Percentiles rank a stretch among this genome's conserved stretches.
phyloP scores from a whole-genome alignment of 352 stramenopile genomes.

The Phytophthora lateralis region DNA sequence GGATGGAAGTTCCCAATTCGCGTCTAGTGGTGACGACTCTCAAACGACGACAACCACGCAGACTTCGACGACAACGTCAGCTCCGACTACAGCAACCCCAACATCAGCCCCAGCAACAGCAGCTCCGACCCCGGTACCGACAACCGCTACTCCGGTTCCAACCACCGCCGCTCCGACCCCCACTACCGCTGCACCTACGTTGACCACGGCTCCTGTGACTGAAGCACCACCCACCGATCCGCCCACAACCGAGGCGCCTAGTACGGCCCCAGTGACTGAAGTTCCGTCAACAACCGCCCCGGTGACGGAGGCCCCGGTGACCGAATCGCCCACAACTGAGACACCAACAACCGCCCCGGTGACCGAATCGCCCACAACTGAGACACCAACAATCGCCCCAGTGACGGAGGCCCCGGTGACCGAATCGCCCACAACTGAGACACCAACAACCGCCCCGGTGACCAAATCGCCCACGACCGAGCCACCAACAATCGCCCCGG shows the following conservation, averaged over 20 bases:
- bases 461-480: constrained; percentile 1
- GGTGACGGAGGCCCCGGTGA: too few relatives aligned
- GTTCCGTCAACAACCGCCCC: too few relatives aligned
- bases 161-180: not conserved
- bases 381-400: constrained; percentile 2
- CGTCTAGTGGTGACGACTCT: not conserved
- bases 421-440: not conserved
- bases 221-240: not conserved
- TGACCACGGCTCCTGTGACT: not conserved
- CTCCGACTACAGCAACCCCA: constrained; percentile 1
- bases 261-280: too few relatives aligned
- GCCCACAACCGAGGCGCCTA: too few relatives aligned
- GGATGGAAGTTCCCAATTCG: constrained; percentile 54
- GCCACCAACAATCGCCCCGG: constrained; percentile 1
- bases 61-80: constrained; percentile 6
- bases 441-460: not conserved
- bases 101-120: not conserved
- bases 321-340: too few relatives aligned
- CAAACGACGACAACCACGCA: not conserved
- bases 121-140: not conserved
- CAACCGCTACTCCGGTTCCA: not conserved
- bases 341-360: not conserved
- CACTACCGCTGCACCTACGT: too few relatives aligned
- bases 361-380: not conserved
- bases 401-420: constrained; percentile 1